phyloP scores from a whole-genome alignment of 2,329 filamentous ascomycete genomes.

The Apiospora koreana region DNA sequence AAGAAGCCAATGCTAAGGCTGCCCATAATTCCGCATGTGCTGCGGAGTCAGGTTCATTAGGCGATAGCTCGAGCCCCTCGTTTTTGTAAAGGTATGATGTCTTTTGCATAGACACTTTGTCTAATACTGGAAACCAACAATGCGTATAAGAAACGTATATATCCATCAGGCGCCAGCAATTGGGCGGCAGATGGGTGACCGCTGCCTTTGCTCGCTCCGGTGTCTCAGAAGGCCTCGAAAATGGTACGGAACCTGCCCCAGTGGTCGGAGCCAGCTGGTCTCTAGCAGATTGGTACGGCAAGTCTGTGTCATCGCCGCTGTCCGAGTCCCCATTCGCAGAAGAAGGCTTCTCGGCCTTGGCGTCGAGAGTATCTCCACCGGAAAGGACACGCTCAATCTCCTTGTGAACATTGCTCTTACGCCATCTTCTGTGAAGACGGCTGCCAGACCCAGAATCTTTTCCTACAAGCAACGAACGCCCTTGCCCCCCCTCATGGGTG shows the following conservation, averaged over 20 bases:
- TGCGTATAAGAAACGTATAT: conserved; percentile 76
- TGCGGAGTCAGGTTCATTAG: conserved; percentile 33
- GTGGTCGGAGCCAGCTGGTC: neutral
- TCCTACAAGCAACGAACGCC: conserved; percentile 49
- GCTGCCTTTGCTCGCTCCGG: neutral
- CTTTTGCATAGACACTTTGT: conserved; percentile 62
- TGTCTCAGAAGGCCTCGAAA: neutral
- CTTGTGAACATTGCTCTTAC: conserved; percentile 60
- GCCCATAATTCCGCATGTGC: conserved; percentile 62
- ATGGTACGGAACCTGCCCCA: neutral
- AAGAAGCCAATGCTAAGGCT: conserved; percentile 57
- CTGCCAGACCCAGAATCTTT: conserved; percentile 55
- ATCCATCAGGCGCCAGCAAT: conserved; percentile 65
- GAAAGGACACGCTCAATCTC: conserved; percentile 65
- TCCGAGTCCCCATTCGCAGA: conserved; percentile 31
- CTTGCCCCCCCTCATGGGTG: conserved; percentile 41
- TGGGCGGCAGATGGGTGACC: conserved; percentile 43
- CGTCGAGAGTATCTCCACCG: conserved; percentile 33
- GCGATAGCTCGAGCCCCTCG: conserved; percentile 32
- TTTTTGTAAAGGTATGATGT: conserved; percentile 44
- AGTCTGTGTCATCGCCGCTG: conserved; percentile 32
- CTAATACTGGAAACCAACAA: conserved; percentile 73
- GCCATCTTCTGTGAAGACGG: conserved; percentile 62
- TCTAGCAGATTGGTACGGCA: neutral
- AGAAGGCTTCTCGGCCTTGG: conserved; percentile 31